Percentiles rank a stretch among this genome's conserved stretches.
phyloP scores from a whole-genome alignment of 306 rosid genomes.

The Rosa rugosa region DNA sequence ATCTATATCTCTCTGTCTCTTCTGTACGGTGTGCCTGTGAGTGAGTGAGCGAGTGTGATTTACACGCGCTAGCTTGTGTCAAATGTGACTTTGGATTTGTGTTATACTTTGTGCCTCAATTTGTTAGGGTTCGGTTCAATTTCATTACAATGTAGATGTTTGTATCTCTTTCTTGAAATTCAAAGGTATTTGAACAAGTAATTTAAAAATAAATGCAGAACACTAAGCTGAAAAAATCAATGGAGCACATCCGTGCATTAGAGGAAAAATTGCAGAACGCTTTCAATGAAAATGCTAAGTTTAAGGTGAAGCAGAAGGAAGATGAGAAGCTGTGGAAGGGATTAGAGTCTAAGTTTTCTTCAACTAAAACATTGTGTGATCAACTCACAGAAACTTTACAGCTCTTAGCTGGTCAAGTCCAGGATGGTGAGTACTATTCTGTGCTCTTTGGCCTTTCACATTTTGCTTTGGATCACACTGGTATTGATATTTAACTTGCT shows the following conservation, averaged over 20 bases:
- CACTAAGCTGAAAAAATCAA: slow-evolving; percentile 69
- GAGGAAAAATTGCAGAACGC: slow-evolving; percentile 89
- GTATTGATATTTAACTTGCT: slow-evolving; percentile 17
- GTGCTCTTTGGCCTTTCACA: neutral
- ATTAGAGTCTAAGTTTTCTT: slow-evolving; percentile 80
- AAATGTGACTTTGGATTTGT: neutral
- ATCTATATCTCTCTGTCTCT: no score
- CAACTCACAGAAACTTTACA: slow-evolving; percentile 81
- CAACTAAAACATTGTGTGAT: slow-evolving; percentile 80
- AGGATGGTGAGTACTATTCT: slow-evolving; percentile 52
- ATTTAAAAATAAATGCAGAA: slow-evolving; percentile 47
- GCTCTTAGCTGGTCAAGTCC: slow-evolving; percentile 74
- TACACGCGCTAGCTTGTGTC: neutral
- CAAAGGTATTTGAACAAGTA: neutral
- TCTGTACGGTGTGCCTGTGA: neutral
- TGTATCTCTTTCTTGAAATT: slow-evolving; percentile 12
- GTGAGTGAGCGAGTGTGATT: neutral
- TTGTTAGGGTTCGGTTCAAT: neutral
- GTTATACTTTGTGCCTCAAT: neutral
- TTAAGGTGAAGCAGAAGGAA: slow-evolving; percentile 88
- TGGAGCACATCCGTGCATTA: slow-evolving; percentile 57
- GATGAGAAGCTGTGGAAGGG: slow-evolving; percentile 92
- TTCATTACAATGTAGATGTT: slow-evolving; percentile 13
- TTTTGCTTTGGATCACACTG: slow-evolving; percentile 1
- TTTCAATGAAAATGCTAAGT: slow-evolving; percentile 83